A percentile compares a stretch with the other conserved stretches of the same genome.
phyloP scores from a whole-genome alignment of 2,329 filamentous ascomycete genomes.

The Fusarium protoensiforme region DNA sequence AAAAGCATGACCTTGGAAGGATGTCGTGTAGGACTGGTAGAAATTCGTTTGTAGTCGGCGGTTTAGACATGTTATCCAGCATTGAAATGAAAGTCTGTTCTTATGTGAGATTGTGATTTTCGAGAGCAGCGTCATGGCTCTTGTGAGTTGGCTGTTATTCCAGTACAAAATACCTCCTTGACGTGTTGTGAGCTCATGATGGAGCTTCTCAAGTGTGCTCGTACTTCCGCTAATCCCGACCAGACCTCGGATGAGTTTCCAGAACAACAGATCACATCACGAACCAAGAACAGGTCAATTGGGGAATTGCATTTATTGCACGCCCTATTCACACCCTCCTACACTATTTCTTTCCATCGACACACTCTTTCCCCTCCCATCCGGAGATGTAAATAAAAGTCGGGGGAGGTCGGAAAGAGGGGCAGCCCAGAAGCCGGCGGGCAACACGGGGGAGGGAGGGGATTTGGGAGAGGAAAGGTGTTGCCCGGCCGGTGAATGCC shows the following conservation, averaged over 20 bases:
- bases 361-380: conserved; percentile 32
- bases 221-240: conserved; percentile 11
- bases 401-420: conserved; percentile 7
- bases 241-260: not conserved
- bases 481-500: conserved; percentile 4
- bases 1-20: conserved; percentile 24
- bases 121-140: not conserved
- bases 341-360: conserved; percentile 47
- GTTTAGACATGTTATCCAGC: conserved; percentile 20
- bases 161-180: not conserved
- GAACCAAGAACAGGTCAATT: conserved; percentile 14
- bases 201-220: not conserved
- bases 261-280: conserved; percentile 11
- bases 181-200: not conserved
- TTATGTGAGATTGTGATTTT: not conserved
- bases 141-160: not conserved
- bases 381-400: conserved; percentile 34
- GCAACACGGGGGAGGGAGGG: not conserved
- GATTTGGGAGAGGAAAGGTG: not conserved
- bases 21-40: conserved; percentile 10
- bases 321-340: conserved; percentile 44
- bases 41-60: conserved; percentile 19
- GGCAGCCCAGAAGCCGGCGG: conserved; percentile 27
- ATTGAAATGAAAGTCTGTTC: conserved; percentile 3
- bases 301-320: conserved; percentile 45